Base-by-base conservation (phyloP, 352 stramenopile genomes). In the Phytopythium delawarense region DNA sequence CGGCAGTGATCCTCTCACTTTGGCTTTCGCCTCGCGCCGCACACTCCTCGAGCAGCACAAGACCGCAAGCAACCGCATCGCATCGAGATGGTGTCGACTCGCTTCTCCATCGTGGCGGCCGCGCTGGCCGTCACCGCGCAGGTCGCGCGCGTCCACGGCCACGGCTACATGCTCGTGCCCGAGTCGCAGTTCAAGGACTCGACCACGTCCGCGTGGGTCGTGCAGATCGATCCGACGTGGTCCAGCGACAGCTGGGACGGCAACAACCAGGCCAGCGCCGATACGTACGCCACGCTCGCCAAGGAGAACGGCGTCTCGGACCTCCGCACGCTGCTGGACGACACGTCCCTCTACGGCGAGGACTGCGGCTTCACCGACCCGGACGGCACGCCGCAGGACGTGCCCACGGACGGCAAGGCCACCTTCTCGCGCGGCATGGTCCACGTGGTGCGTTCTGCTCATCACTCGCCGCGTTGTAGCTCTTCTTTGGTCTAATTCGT, bases 291-390 rank as follows among this genome's bases (percentile, higher is more conserved):
- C 37, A 42, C 59, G 12, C 66, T 73, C n/a, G 72, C 72, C 34
- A 35, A 53, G 30, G 64, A 64, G 7, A 74, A 77, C 57, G 70
- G 71, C 46, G 72, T 72, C 52, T 66, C 64, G 35, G 64, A 77
- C 50, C 40, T 77, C 49, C 71, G 69, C 37, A 64, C 66, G 20
- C 57, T 77, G 34, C 69, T 77, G 57, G 64, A 70, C 49, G 70
- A 77, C 66, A 74, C 70, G 13, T 74, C 70, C 28, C 58, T 64
- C 11, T 77, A 74, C 57, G 70, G 70, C 39, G 52, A 68, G 8
- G 70, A 74, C 59, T 79, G 71, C 42, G 71, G 71, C 53, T 76
- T 74, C 59, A 76, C 71, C 28, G 21, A 74, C 39, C 63, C 69
- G 54, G 49, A 76, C 30, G 71, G 65, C 40, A 70, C 69, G 7